Evolutionary conservation across 1,284 basidiomycete species (phyloP).

Genomic region (Taiwanofungus camphoratus): DNA sequence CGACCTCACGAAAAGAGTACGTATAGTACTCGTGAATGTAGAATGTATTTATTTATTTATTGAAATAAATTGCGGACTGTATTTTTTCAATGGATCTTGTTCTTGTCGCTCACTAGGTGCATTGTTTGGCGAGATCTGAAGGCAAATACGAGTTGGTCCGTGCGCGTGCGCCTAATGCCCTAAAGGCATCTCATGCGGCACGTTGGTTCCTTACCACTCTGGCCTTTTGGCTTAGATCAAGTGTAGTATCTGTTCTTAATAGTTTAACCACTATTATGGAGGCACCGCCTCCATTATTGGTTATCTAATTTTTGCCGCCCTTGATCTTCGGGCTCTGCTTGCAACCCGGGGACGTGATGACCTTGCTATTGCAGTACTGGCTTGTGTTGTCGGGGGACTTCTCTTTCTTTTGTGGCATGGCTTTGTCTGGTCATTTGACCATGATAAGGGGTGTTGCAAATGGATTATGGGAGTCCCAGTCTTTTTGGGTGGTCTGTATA

Average conservation of each 20-base stretch:
- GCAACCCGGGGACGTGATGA: not conserved
- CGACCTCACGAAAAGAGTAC: not conserved
- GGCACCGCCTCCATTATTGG: conserved; percentile 21
- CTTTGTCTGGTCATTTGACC: conserved; percentile 6
- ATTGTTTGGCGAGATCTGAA: too few relatives aligned
- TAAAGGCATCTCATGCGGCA: too few relatives aligned
- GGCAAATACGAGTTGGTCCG: too few relatives aligned
- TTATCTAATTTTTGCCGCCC: conserved; percentile 19
- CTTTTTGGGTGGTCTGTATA: not conserved
- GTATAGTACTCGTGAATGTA: not conserved
- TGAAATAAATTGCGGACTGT: too few relatives aligned
- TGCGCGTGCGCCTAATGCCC: too few relatives aligned
- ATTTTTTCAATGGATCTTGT: too few relatives aligned
- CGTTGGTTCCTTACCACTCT: conserved; percentile 72
- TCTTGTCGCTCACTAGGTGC: too few relatives aligned
- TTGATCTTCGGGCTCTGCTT: conserved; percentile 15
- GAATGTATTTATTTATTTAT: too few relatives aligned
- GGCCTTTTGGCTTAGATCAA: conserved; percentile 96
- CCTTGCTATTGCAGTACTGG: conserved; percentile 9
- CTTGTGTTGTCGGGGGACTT: too few relatives aligned
- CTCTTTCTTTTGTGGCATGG: conserved; percentile 7
- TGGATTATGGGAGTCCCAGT: not conserved
- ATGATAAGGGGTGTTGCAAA: conserved; percentile 6
- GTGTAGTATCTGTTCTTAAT: conserved; percentile 93
- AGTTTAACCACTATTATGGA: conserved; percentile 70